These are phyloP conservation scores for Ulmus americana DNA, from an alignment of 331 rosid species.

Conservation along the genomic window DNA sequence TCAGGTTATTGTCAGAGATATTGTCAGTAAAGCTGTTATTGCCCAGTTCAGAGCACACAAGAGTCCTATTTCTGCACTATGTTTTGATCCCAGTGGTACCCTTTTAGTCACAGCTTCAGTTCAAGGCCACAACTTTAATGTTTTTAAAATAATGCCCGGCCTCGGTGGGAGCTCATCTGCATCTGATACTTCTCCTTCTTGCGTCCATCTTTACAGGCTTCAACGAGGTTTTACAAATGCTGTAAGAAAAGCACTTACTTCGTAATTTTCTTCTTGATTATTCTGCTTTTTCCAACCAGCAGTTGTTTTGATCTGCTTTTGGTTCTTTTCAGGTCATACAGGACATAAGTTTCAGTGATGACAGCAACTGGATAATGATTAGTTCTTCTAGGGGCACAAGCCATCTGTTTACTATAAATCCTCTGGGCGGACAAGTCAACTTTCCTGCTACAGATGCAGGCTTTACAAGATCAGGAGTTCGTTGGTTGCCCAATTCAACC, in stretches of 20 bases:
- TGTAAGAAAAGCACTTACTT: constrained; percentile 34
- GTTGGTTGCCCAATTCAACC: constrained; percentile 35
- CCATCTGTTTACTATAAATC: constrained; percentile 89
- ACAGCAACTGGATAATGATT: constrained; percentile 98
- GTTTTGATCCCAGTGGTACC: constrained; percentile 93
- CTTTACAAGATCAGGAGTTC: constrained; percentile 33
- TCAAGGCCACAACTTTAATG: constrained; percentile 92
- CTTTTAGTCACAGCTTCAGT: constrained; percentile 85
- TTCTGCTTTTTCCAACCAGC: neutral
- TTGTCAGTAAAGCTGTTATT: constrained; percentile 61
- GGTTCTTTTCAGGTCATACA: constrained; percentile 65
- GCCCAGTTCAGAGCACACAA: constrained; percentile 83
- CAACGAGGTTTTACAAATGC: constrained; percentile 96
- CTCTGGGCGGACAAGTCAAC: constrained; percentile 68
- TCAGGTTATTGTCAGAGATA: constrained; percentile 88
- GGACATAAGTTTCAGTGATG: constrained; percentile 86
- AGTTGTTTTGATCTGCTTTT: constrained; percentile 8
- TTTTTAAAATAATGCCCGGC: constrained; percentile 69
- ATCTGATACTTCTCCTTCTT: constrained; percentile 43
- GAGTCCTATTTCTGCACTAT: constrained; percentile 86
- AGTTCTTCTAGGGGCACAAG: constrained; percentile 95
- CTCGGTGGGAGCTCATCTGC: constrained; percentile 31
- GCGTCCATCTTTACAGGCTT: constrained; percentile 71
- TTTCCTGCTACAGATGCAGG: constrained; percentile 46
- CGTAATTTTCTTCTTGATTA: constrained; percentile 3